phyloP scores from a whole-genome alignment of 2,329 filamentous ascomycete genomes.

The Trichophyton mentagrophytes region DNA sequence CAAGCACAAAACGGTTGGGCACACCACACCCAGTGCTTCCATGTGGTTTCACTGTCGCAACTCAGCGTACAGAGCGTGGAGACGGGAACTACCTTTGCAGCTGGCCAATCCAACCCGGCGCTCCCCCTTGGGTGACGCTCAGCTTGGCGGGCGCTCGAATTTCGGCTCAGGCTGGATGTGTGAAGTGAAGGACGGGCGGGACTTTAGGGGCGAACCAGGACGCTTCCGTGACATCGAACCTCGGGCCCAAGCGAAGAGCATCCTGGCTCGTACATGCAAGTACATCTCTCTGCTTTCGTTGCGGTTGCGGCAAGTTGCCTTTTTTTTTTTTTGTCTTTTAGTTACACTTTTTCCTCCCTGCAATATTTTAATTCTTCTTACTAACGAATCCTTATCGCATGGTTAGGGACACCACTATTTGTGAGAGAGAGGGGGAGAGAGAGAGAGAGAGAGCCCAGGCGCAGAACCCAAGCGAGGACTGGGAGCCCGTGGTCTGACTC shows the following conservation, averaged over 20 bases:
- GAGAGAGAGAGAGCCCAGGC: background rate
- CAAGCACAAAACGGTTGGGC: background rate
- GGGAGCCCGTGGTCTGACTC: background rate
- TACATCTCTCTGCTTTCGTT: background rate
- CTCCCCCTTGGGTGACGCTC: background rate
- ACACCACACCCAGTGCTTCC: background rate
- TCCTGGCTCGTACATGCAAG: background rate
- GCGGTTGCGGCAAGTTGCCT: background rate
- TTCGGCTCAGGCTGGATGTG: conserved; percentile 2
- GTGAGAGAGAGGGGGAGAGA: background rate
- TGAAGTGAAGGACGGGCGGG: background rate
- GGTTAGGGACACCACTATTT: background rate
- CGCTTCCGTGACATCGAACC: conserved; percentile 3
- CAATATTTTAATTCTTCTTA: background rate
- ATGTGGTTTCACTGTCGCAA: conserved; percentile 4
- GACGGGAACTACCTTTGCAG: background rate
- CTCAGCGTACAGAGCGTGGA: background rate
- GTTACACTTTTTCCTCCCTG: background rate
- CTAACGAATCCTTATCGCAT: background rate
- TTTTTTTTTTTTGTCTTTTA: background rate
- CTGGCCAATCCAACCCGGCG: conserved; percentile 1
- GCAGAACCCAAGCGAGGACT: background rate
- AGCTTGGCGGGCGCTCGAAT: conserved; percentile 1
- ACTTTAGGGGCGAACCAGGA: conserved; percentile 1
- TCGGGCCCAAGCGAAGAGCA: conserved; percentile 3